Percentiles rank a stretch among this genome's conserved stretches.
Evolutionary conservation across 176 grass and related monocot genomes (phyloP).

Genomic region (Aegilops longissima): DNA sequence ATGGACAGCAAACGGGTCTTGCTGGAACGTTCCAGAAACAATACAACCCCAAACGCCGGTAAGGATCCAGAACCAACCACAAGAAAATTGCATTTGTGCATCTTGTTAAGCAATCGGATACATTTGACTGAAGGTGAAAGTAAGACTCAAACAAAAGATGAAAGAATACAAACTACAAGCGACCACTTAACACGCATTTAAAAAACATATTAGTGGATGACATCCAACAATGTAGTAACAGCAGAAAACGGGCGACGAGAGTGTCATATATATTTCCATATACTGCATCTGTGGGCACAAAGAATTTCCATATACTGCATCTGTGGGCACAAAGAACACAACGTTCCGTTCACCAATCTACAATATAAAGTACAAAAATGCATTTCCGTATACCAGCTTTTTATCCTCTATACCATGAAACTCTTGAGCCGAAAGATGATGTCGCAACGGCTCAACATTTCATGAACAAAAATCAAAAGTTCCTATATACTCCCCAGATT

Average conservation of each 20-base stretch:
- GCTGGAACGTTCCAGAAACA: neutral
- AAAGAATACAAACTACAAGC: neutral
- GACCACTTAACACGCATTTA: neutral
- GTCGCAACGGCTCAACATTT: neutral
- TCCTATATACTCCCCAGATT: neutral
- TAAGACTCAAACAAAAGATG: neutral
- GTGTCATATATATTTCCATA: neutral
- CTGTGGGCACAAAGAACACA: neutral
- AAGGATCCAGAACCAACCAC: neutral
- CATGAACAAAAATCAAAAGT: neutral
- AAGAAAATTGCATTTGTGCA: neutral
- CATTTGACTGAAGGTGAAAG: no score
- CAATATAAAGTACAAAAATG: conserved; percentile 7
- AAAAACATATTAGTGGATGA: neutral
- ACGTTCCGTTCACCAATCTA: neutral
- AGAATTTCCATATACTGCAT: neutral
- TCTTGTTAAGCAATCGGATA: neutral
- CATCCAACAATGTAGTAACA: neutral
- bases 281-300: neutral
- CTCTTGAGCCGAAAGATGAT: neutral
- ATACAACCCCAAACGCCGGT: neutral
- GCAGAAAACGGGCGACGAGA: neutral
- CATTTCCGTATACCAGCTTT: neutral
- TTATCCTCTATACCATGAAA: neutral
- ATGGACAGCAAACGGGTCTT: neutral